These are phyloP conservation scores for Talaromyces rugulosus DNA, from an alignment of 2,329 filamentous ascomycete species.

Conservation along the genomic window DNA sequence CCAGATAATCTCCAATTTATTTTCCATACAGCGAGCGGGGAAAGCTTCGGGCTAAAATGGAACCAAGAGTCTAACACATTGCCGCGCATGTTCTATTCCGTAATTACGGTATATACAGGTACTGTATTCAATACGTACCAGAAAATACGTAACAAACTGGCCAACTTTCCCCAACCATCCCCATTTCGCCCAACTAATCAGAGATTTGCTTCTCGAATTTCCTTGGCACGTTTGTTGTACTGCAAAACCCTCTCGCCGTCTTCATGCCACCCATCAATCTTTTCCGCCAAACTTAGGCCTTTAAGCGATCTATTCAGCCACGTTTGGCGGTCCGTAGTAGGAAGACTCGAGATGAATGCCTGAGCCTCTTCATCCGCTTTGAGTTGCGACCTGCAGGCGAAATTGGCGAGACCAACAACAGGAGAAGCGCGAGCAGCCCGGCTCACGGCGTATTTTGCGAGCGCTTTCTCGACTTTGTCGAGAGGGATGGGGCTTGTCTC, in stretches of 20 bases:
- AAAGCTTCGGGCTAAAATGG: background rate
- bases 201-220: background rate
- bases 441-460: background rate
- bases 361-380: background rate
- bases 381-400: background rate
- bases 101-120: background rate
- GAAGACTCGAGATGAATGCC: background rate
- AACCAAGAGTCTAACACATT: background rate
- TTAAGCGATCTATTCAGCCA: background rate
- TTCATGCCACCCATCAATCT: slow-evolving; percentile 2
- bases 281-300: background rate
- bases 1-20: background rate
- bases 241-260: background rate
- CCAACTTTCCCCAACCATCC: background rate
- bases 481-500: background rate
- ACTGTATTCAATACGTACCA: background rate
- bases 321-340: background rate
- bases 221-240: background rate
- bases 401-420: background rate
- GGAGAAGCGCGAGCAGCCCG: background rate
- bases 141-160: too few relatives aligned
- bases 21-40: background rate
- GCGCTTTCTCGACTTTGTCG: background rate
- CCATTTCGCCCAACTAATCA: background rate
- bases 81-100: background rate